Base-by-base conservation (phyloP, 345 rosid genomes). In the Citrus medica region DNA sequence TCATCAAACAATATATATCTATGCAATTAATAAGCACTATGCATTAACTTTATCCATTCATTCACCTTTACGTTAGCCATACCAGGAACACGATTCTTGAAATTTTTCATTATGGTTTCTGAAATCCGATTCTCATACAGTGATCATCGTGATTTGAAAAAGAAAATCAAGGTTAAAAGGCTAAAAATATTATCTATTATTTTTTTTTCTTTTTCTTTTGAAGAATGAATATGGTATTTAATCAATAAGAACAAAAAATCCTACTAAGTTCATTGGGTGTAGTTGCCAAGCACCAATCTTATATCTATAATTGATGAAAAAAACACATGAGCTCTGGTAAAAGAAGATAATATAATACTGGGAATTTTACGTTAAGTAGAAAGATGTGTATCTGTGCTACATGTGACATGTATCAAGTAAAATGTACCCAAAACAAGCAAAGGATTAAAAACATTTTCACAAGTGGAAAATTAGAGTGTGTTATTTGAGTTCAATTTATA, bases 341-440 rank as follows among this genome's bases (percentile, higher is more conserved):
- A 78, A 73, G 53, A 79, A 64, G 67, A 78, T 65, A 79, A 81
- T 53, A 77, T 61, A 33, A 67, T 55, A 67, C 40, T 67, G 75
- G 81, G 73, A 48, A 70, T 84, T 79, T 79, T 35, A 61, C 81
- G 59, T 40, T 66, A 83, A 78, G 71, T 28, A 17, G 82, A 61
- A 78, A 70, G 81, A 64, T 70, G 76, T 80, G 78, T 24, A 65
- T 81, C 7, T 71, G 74, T 84, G 79, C 84, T 70, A 30, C 84
- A 88, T 68, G 78, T 83, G 87, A 77, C 78, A 58, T 81, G 85
- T 55, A 60, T 37, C 42, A 74, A 74, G 46, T 6, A 46, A 66
- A 66, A 27, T 22, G 27, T 27, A 28, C 19, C 84, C 82, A 73
- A 66, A 67, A 71, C 37, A 70, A 51, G 83, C 24, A 82, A 83